Conservation (phyloP, 495 filamentous ascomycete genomes). For the Aspergillus affinis region DNA sequence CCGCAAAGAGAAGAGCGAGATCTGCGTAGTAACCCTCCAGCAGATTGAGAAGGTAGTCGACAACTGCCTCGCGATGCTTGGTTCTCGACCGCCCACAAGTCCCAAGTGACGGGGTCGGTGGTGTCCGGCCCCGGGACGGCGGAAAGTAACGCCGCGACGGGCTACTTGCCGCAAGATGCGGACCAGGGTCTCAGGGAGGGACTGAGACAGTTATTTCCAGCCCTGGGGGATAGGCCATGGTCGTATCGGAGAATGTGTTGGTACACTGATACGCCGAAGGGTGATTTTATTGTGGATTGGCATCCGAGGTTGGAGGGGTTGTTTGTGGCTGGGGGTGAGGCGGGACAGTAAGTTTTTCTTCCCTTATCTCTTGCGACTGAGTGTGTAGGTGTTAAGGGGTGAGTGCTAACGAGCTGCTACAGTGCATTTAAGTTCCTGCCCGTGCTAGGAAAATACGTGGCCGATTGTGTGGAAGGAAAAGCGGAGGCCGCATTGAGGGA, state of each 20-base stretch:
- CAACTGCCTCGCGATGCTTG: too few relatives aligned
- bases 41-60: too few relatives aligned
- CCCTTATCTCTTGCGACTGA: not conserved
- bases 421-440: slow-evolving; percentile 79
- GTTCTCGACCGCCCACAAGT: slow-evolving; percentile 50
- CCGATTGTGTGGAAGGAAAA: slow-evolving; percentile 55
- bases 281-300: slow-evolving; percentile 71
- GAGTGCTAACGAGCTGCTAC: slow-evolving; percentile 7
- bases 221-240: slow-evolving; percentile 56
- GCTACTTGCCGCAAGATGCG: slow-evolving; percentile 55
- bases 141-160: slow-evolving; percentile 29
- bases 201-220: slow-evolving; percentile 58
- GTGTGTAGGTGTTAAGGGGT: not conserved
- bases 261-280: slow-evolving; percentile 65
- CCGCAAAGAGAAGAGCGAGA: too few relatives aligned
- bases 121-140: slow-evolving; percentile 33
- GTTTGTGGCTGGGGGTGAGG: slow-evolving; percentile 75
- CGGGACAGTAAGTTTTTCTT: slow-evolving; percentile 56
- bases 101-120: slow-evolving; percentile 13
- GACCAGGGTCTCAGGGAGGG: slow-evolving; percentile 56
- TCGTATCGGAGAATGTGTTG: slow-evolving; percentile 43
- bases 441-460: slow-evolving; percentile 68
- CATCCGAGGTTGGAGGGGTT: slow-evolving; percentile 61
- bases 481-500: slow-evolving; percentile 49
- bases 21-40: too few relatives aligned